Base-by-base conservation (phyloP, 495 filamentous ascomycete species). In the Daldinia decipiens region DNA sequence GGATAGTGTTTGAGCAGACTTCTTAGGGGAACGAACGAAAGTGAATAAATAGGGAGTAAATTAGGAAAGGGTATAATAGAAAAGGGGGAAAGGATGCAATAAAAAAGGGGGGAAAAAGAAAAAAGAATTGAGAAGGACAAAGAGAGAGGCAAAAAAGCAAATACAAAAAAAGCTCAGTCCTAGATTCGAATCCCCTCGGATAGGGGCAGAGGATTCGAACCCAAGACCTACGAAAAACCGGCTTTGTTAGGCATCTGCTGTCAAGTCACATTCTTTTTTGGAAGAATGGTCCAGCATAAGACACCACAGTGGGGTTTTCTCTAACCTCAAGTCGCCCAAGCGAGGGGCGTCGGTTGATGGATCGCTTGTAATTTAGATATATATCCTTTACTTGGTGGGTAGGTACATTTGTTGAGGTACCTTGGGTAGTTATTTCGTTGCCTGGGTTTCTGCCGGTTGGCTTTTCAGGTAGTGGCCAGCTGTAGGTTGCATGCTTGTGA, bases 261-360 rank as follows among this genome's bases (percentile, higher is more conserved):
- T 36, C 34, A 36, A 36, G 34, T 36, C 34, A 36, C 34, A 5
- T 19, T 24, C 21, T 32, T 47, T 8, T 47, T 34, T 0, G 34
- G 11, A 36, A 36, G 34, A 36, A 36, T 3, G 34, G 34, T 36
- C 4, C 34, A 36, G 39, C 13, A 40, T n/a, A 40, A 40, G 39
- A 40, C 39, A 17, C 39, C 39, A 40, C 39, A n/a, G 47, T 27
- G 47, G 47, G 21, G 47, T 51, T 27, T 51, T 51, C 19, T 51
- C 11, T 51, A 15, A 4, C 39, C 39, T 17, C 39, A 17, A 40
- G 39, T 17, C n/a, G n/a, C 39, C n/a, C 34, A 13, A 12, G 34
- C 34, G 34, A 13, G 34, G 34, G 34, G 34, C 34, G 34, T 36
- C 34, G 34, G 34, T 36, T 36, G 34, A 36, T 0, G 4, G 34